Evolutionary conservation across 1,139 yeast genomes (phyloP), one percentile per base, ranked within the genome.

Genomic region (Saccharomyces hybrid): DNA sequence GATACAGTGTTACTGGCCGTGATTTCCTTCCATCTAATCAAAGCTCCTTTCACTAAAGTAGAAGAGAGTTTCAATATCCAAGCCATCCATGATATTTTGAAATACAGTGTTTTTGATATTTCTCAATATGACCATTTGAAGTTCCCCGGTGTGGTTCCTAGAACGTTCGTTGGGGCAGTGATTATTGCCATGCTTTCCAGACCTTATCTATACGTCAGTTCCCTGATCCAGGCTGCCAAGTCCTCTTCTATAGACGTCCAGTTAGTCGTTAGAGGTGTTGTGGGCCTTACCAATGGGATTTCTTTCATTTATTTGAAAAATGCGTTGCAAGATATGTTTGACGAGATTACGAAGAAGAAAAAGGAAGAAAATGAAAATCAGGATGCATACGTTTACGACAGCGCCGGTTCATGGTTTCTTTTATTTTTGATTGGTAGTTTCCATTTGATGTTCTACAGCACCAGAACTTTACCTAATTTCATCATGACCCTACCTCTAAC

Each of bases 61-160:
- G 98, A 93, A 67, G 99, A 93, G 67, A 88, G 96, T 38, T 93
- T 93, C 75, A 88, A 85, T 63, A 75, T 88, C 49, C 98, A 93
- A 64, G 98, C 98, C 0, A 76, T 88, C 46, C 93, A 90, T 66
- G 98, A 93, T 65, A 76, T 91, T 50, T 62, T 88, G 53, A 78
- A 79, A 59, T 78, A 81, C 64, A 96, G 96, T 0, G 59, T 78
- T 0, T 69, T 69, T 29, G 76, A 75, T 53, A 55, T 76, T 1
- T 63, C 77, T 5, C 54, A 73, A 55, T 93, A 80, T 66, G 98
- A 93, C 66, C 98, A 91, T 67, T 60, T 76, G 8, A 70, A 75
- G 52, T 91, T 88, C 67, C 96, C 97, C 0, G 97, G 98, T 1
- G 93, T 77, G 2, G 96, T 91, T 4, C 96, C 96, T 25, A 76